A percentile compares a stretch with the other conserved stretches of the same genome.
Evolutionary conservation across 1,284 basidiomycete genomes (phyloP).

Genomic region (Leccinum pachyderme): DNA sequence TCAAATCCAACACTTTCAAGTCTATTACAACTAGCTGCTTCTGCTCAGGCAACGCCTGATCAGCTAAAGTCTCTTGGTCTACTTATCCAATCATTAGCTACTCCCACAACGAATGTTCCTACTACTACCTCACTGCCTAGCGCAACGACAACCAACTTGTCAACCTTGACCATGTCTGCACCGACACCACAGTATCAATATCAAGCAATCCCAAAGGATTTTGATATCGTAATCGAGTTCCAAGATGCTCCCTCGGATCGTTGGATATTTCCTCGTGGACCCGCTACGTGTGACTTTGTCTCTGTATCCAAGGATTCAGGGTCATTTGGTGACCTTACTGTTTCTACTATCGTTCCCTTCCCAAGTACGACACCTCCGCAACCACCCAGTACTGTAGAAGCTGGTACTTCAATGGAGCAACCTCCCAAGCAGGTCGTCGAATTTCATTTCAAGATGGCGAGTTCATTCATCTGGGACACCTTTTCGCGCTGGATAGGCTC

Average conservation of each 20-base stretch:
- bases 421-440: slow-evolving; percentile 38
- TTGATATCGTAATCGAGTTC: slow-evolving; percentile 71
- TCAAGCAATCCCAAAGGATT: slow-evolving; percentile 43
- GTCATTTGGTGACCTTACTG: slow-evolving; percentile 35
- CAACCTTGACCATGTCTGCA: slow-evolving; percentile 12
- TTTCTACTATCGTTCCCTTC: slow-evolving; percentile 41
- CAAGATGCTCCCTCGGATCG: slow-evolving; percentile 57
- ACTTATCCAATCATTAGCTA: slow-evolving; percentile 57
- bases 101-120: slow-evolving; percentile 15
- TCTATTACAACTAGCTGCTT: slow-evolving; percentile 58
- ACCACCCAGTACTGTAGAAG: slow-evolving; percentile 14
- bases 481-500: slow-evolving; percentile 58
- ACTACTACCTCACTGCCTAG: slow-evolving; percentile 11
- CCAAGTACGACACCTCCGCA: slow-evolving; percentile 16
- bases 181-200: slow-evolving; percentile 19
- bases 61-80: slow-evolving; percentile 63
- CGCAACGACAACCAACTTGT: slow-evolving; percentile 9
- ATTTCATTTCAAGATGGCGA: slow-evolving; percentile 47
- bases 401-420: slow-evolving; percentile 7
- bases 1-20: slow-evolving; percentile 63
- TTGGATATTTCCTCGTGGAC: slow-evolving; percentile 63
- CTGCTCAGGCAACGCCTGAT: slow-evolving; percentile 55
- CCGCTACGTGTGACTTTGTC: slow-evolving; percentile 44
- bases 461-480: slow-evolving; percentile 49
- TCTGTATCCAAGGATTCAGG: slow-evolving; percentile 19